phyloP scores from a whole-genome alignment of 192 early-diverging fungal genomes.

The Rhizoclosmatium sp. region DNA sequence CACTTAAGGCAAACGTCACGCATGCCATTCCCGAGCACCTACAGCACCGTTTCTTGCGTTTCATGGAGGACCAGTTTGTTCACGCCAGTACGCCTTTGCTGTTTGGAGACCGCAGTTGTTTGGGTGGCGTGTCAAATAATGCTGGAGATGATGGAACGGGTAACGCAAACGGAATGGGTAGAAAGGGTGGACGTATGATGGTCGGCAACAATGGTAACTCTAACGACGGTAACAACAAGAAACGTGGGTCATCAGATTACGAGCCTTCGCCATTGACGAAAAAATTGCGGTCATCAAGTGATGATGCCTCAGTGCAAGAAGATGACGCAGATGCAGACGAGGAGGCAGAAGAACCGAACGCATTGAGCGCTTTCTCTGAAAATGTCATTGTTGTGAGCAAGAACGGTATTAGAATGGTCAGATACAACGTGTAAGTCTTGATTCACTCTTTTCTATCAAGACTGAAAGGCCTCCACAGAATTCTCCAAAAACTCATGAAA shows the following conservation, averaged over 20 bases:
- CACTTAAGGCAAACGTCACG: slow-evolving; percentile 30
- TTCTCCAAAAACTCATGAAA: slow-evolving; percentile 27
- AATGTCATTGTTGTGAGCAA: slow-evolving; percentile 11
- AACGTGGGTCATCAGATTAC: too few species aligned
- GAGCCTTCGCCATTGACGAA: too few species aligned
- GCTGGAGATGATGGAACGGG: too few species aligned
- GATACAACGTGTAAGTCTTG: slow-evolving; percentile 19
- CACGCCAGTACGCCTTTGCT: not conserved
- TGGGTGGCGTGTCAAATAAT: too few species aligned
- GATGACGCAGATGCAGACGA: too few species aligned
- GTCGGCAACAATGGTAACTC: too few species aligned
- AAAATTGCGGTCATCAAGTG: too few species aligned
- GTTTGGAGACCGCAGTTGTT: slow-evolving; percentile 6
- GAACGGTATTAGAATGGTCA: slow-evolving; percentile 7
- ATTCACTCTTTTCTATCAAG: not conserved
- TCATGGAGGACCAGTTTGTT: slow-evolving; percentile 28
- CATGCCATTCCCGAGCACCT: slow-evolving; percentile 14
- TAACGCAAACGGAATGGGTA: too few species aligned
- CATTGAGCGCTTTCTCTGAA: not conserved
- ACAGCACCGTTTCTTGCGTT: slow-evolving; percentile 8
- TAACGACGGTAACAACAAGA: too few species aligned
- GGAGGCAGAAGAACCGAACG: too few species aligned
- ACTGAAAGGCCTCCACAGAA: not conserved
- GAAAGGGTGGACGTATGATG: too few species aligned
- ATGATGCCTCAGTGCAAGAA: too few species aligned